These are phyloP conservation scores for Ophiostoma sp. DNA, from an alignment of 2,329 filamentous ascomycete genomes.

Conservation along the genomic window DNA sequence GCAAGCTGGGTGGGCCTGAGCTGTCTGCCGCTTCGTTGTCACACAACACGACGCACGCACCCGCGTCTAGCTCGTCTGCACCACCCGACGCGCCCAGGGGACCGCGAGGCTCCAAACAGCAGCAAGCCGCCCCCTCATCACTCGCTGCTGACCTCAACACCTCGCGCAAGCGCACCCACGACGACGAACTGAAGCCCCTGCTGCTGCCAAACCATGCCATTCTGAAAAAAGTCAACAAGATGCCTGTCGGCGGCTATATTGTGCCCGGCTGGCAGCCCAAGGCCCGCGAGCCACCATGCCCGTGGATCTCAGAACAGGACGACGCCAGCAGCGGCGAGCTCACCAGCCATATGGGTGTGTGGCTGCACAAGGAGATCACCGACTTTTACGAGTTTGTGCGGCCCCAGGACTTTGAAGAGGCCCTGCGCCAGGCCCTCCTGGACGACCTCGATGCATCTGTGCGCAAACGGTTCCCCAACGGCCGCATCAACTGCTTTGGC, in stretches of 20 bases:
- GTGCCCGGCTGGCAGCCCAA: conserved; percentile 48
- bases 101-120: conserved; percentile 14
- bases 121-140: conserved; percentile 11
- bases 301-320: conserved; percentile 60
- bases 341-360: conserved; percentile 49
- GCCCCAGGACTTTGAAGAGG: conserved; percentile 70
- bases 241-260: conserved; percentile 46
- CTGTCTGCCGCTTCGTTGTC: background rate
- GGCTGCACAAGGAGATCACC: conserved; percentile 80
- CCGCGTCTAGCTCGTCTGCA: background rate
- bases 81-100: conserved; percentile 21
- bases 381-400: conserved; percentile 84
- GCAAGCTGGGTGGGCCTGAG: conserved; percentile 8
- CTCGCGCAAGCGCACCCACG: conserved; percentile 67
- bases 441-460: conserved; percentile 59
- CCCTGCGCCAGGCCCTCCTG: conserved; percentile 67
- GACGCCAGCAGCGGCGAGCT: conserved; percentile 26
- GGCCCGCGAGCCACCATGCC: conserved; percentile 43
- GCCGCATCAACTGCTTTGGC: conserved; percentile 72
- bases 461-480: conserved; percentile 51
- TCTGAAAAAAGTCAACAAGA: conserved; percentile 47
- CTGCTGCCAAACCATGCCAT: conserved; percentile 44
- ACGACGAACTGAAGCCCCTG: conserved; percentile 57
- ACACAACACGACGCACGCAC: background rate
- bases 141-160: conserved; percentile 24